Conservation (phyloP, 2,329 filamentous ascomycete genomes). For the Fusarium domesticum region DNA sequence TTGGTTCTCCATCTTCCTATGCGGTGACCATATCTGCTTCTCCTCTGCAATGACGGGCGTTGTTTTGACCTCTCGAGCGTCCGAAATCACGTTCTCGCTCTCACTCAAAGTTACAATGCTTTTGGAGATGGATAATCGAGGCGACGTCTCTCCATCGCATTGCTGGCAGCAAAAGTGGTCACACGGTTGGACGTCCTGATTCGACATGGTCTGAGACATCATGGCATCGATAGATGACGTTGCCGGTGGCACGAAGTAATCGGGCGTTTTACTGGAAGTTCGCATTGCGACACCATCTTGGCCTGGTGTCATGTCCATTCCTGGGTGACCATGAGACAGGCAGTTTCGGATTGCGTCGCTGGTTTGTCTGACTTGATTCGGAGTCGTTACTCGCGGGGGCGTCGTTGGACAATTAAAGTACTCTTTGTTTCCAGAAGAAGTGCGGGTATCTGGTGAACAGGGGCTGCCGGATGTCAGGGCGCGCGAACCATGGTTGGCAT, state of each 20-base stretch:
- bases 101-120: slow-evolving; percentile 20
- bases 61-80: slow-evolving; percentile 10
- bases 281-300: slow-evolving; percentile 20
- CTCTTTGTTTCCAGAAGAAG: slow-evolving; percentile 14
- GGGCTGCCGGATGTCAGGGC: slow-evolving; percentile 3
- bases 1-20: slow-evolving; percentile 9
- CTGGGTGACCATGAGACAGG: slow-evolving; percentile 7
- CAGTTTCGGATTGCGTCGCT: slow-evolving; percentile 20
- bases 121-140: slow-evolving; percentile 17
- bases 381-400: slow-evolving; percentile 18
- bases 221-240: slow-evolving; percentile 28
- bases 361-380: slow-evolving; percentile 22
- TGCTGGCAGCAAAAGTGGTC: slow-evolving; percentile 7
- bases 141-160: slow-evolving; percentile 10
- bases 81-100: slow-evolving; percentile 14
- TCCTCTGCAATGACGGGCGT: slow-evolving; percentile 12
- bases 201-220: slow-evolving; percentile 21
- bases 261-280: slow-evolving; percentile 27
- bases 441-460: slow-evolving; percentile 5
- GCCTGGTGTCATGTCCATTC: slow-evolving; percentile 1
- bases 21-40: slow-evolving; percentile 11
- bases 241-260: slow-evolving; percentile 18
- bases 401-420: slow-evolving; percentile 25
- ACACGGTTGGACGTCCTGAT: slow-evolving; percentile 1
- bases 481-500: slow-evolving; percentile 3